Base-by-base conservation (phyloP, 2,329 filamentous ascomycete species). In the Onygenales sp. region DNA sequence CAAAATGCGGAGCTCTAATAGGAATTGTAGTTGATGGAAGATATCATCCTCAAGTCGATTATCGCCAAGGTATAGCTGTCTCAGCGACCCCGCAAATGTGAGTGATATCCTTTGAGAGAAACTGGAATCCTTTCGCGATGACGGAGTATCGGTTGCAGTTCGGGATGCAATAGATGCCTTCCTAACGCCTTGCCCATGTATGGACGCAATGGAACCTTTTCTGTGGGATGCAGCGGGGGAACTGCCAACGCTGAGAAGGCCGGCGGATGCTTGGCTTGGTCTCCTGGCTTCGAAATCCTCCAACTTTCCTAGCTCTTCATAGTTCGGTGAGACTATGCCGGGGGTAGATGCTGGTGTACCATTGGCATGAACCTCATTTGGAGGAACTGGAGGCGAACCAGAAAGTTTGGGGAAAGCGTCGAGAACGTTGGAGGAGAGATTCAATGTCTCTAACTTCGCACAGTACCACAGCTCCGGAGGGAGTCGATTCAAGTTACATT, bases 381-480 rank as follows among this genome's bases (percentile, higher is more conserved):
- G 51, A 50, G 86, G 82, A 14, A 84, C 81, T 47, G 88, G 83
- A 7, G 86, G 86, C 1, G 84, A 80, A 33, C 69, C 71, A 45
- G 77, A 76, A 21, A 89, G 89, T 66, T 95, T 96, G 1, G 93
- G 93, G 65, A 98, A 97, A 42, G 82, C 83, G 50, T 91, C 86
- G 17, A 98, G 77, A 6, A 97, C 85, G 61, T 98, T 98, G 9
- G 93, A 96, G 0, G 92, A 97, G 10, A 95, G 85, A 62, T 98
- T 98, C 55, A 98, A 79, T 0, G 86, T 92, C 69, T 97, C 91
- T 52, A 98, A 72, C 65, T 86, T 90, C 61, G 86, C 85, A 50
- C 92, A 92, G 77, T 89, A 92, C 93, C 93, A 98, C n/a, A 98
- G 79, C 65, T 98, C 93, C 65, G 88, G 83, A 2, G 93, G 93